A percentile compares a stretch with the other conserved stretches of the same genome.
Evolutionary conservation across 331 rosid species (phyloP).

Genomic region (Cydonia oblonga): DNA sequence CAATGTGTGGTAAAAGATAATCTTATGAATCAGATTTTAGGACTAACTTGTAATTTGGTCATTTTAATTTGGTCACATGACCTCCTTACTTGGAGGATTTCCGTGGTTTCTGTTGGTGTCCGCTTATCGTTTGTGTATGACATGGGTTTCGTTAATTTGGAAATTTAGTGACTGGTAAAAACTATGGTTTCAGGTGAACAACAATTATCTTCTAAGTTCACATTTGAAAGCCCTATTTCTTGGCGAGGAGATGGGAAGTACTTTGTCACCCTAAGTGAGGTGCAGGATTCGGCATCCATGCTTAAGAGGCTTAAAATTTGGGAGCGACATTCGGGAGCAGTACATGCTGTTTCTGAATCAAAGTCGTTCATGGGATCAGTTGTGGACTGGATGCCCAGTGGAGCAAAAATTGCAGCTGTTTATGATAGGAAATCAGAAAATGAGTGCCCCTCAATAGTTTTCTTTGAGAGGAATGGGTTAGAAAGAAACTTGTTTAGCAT

Average conservation of each 20-base stretch:
- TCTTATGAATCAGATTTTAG: neutral
- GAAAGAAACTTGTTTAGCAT: slow-evolving; percentile 69
- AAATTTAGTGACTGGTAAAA: neutral
- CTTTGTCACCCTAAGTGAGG: slow-evolving; percentile 54
- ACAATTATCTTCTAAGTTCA: neutral
- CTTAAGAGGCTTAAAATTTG: slow-evolving; percentile 66
- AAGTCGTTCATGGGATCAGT: slow-evolving; percentile 47
- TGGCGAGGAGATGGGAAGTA: slow-evolving; percentile 97
- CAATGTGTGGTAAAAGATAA: neutral
- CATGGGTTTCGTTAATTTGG: neutral
- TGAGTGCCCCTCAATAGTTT: slow-evolving; percentile 58
- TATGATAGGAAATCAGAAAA: slow-evolving; percentile 47
- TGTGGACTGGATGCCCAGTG: slow-evolving; percentile 97
- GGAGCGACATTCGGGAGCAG: slow-evolving; percentile 73
- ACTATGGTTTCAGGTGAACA: slow-evolving; percentile 45
- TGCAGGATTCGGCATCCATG: slow-evolving; percentile 14
- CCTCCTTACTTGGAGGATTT: neutral
- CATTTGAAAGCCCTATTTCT: slow-evolving; percentile 32
- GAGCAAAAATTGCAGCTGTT: slow-evolving; percentile 83
- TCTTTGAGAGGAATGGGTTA: slow-evolving; percentile 88
- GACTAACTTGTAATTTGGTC: neutral
- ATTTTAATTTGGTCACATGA: neutral
- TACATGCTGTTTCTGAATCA: slow-evolving; percentile 64
- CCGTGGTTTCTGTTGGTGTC: neutral
- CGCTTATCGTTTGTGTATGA: neutral